Evolutionary conservation across 192 early-diverging fungal species (phyloP).

Genomic region (Backusella circina): DNA sequence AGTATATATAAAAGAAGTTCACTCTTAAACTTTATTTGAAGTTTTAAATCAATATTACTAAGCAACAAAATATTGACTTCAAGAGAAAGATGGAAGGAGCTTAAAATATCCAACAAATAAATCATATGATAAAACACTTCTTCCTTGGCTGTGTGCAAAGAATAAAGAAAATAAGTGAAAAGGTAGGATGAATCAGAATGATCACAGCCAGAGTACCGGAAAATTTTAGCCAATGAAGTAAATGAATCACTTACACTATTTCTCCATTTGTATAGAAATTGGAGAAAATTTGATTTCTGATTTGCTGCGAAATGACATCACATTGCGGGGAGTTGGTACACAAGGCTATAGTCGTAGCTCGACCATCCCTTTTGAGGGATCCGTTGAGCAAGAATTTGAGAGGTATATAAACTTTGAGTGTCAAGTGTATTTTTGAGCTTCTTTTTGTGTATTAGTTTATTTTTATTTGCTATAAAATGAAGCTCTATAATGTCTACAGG

Average conservation of each 20-base stretch:
- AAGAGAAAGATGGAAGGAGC: background rate
- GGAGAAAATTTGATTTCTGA: background rate
- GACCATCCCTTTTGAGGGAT: background rate
- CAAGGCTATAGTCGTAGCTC: background rate
- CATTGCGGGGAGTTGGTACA: background rate
- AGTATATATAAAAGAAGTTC: background rate
- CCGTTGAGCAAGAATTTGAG: background rate
- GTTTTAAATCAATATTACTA: background rate
- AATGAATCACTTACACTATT: background rate
- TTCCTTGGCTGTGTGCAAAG: background rate
- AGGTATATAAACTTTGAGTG: background rate
- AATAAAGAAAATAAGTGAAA: background rate
- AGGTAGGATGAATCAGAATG: background rate
- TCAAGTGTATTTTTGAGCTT: background rate
- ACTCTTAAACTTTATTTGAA: background rate
- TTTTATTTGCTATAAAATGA: background rate
- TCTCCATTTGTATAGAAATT: background rate
- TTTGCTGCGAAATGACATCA: background rate
- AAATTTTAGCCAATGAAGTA: background rate
- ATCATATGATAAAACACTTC: too few relatives aligned
- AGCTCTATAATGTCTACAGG: background rate
- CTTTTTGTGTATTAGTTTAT: background rate
- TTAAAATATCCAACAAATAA: too few relatives aligned
- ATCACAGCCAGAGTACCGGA: background rate
- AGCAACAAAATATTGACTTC: background rate